A percentile compares a stretch with the other conserved stretches of the same genome.
These are phyloP conservation scores for Betula pendula DNA, from an alignment of 306 rosid species.

Conservation along the genomic window DNA sequence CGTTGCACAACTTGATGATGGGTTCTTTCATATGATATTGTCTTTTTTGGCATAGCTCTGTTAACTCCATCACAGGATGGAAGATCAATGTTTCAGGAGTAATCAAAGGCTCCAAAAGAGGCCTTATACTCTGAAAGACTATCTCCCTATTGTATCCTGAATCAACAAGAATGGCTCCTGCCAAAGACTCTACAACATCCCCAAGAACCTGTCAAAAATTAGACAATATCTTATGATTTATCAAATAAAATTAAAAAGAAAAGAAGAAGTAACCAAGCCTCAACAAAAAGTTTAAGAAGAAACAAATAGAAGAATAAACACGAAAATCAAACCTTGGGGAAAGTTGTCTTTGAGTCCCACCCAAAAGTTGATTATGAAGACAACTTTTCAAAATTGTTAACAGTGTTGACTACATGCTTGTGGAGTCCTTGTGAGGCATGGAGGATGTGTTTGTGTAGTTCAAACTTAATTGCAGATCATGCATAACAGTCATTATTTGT, in stretches of 20 bases:
- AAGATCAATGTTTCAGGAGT: slow-evolving; percentile 53
- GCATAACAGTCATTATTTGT: slow-evolving; percentile 81
- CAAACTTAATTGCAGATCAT: slow-evolving; percentile 53
- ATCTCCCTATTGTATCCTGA: slow-evolving; percentile 51
- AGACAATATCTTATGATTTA: slow-evolving; percentile 10
- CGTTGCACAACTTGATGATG: not conserved
- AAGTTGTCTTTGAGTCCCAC: slow-evolving; percentile 62
- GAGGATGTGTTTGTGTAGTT: slow-evolving; percentile 61
- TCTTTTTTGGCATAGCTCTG: slow-evolving; percentile 43
- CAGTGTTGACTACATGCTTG: slow-evolving; percentile 41
- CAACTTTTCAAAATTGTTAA: slow-evolving; percentile 30
- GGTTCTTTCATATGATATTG: slow-evolving; percentile 27
- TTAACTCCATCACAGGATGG: slow-evolving; percentile 58
- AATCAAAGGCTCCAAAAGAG: slow-evolving; percentile 66
- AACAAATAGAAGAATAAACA: not conserved
- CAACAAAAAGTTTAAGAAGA: not conserved
- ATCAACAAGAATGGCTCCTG: slow-evolving; percentile 79
- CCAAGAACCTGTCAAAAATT: slow-evolving; percentile 61
- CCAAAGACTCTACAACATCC: slow-evolving; percentile 78
- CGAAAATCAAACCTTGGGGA: slow-evolving; percentile 65
- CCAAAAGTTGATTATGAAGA: slow-evolving; percentile 56
- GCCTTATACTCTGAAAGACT: slow-evolving; percentile 60
- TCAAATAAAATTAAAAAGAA: slow-evolving; percentile 2
- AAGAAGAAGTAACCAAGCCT: not conserved
- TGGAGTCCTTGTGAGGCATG: slow-evolving; percentile 56